Evolutionary conservation across 2,329 filamentous ascomycete species (phyloP), one percentile per base, ranked within the genome.

Genomic region (Claviceps fusiformis): DNA sequence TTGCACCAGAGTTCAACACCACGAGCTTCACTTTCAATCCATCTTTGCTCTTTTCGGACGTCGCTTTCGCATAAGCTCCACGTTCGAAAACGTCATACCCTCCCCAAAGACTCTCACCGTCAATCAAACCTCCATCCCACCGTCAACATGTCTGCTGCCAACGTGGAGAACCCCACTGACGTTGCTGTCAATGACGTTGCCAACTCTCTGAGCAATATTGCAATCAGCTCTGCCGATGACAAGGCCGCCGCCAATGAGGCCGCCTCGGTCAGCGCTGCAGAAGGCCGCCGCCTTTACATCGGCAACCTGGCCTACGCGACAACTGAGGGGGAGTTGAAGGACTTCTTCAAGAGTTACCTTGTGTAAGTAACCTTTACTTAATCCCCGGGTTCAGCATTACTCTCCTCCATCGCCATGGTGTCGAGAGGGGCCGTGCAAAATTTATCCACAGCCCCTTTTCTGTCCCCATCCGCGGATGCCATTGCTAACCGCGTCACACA

Each of bases 241-340:
- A 79, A 78, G 79, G 68, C 71, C 61, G 71, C 85, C 67, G 81
- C 87, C 76, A 86, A 89, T 71, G 90, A 95, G 74, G 90, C 91
- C 73, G 90, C 93, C 71, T 86, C 93, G 74, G 89, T 90, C 77
- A 95, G 90, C 79, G 93, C 93, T 75, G 91, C 92, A 75, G 93
- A 98, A 82, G 92, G 93, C 75, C 89, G 93, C 80, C 89, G 93
- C 79, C 87, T 98, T 69, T 98, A 98, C 80, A 97, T 98, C 80
- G 93, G 93, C 81, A 98, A 98, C 82, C 88, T 98, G 84, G 93
- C 93, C 70, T 98, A 98, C 76, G 91, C 92, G 86, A 97, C 93
- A 85, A 95, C 90, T 75, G 93, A 97, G 88, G 93, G 88, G 86
- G 90, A 96, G 86, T 89, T 98, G 83, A 95, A 95, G 82, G 88